Percentiles rank a stretch among this genome's conserved stretches.
phyloP scores from a whole-genome alignment of 257 asterid genomes.

The Primulina tabacum region DNA sequence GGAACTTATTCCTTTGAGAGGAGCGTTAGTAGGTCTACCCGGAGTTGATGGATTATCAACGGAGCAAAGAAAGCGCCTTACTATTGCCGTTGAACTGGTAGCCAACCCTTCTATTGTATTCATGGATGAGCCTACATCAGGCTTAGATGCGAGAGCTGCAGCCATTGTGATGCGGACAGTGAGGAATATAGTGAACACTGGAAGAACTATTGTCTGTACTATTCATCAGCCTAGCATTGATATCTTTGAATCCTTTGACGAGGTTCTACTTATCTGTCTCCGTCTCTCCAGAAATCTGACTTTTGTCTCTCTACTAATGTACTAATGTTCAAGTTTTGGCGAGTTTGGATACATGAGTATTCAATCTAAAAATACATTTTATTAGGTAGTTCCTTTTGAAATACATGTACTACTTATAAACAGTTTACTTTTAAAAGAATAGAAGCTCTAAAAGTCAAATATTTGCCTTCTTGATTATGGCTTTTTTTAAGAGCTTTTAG shows the following conservation, averaged over 20 bases:
- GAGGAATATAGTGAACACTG: conserved; percentile 89
- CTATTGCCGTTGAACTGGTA: conserved; percentile 94
- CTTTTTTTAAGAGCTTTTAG: neutral
- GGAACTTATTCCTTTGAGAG: conserved; percentile 75
- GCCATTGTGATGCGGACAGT: conserved; percentile 99
- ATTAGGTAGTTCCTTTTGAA: no score
- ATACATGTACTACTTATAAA: neutral
- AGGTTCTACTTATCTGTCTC: conserved; percentile 35
- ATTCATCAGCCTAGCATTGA: conserved; percentile 98
- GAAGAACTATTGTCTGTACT: conserved; percentile 94
- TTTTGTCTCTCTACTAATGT: neutral
- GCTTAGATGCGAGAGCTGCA: conserved; percentile 96
- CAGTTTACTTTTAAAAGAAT: neutral
- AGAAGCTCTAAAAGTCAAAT: neutral
- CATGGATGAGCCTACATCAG: conserved; percentile 98
- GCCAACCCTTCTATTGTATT: conserved; percentile 91
- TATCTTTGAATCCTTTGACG: conserved; percentile 95
- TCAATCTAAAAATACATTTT: neutral
- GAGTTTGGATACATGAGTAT: neutral
- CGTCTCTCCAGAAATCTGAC: neutral
- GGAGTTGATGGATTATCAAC: conserved; percentile 93
- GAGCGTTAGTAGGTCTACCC: conserved; percentile 89
- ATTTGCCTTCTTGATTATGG: no score
- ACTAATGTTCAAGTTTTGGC: neutral
- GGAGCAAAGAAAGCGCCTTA: conserved; percentile 90